Base-by-base conservation (phyloP, 2,329 filamentous ascomycete genomes). In the Nemania diffusa region DNA sequence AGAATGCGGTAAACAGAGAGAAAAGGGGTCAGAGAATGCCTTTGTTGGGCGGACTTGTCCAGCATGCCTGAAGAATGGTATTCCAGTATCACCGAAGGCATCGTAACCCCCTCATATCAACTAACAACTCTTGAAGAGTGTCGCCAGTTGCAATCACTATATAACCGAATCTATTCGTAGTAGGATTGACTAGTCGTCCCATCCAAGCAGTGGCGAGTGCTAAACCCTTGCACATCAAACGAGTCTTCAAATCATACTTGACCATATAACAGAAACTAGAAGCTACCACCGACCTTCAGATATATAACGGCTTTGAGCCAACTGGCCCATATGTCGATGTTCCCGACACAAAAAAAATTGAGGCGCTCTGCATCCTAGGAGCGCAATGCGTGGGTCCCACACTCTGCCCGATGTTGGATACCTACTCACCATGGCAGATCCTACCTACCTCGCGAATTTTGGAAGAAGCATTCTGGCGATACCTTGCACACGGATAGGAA, bases 21-120 rank as follows among this genome's bases (percentile, higher is more conserved):
- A 69, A 1, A 71, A 68, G 51, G 63, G 57, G 0, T 50, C 67
- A 1, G 73, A 75, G 60, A 70, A 68, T 48, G 65, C 71, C 5
- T 79, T 81, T 52, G 73, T 77, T 5, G 73, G 73, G 1, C 73
- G 75, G 52, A 73, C 71, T 34, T 81, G 78, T 52, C 70, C 64
- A 24, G 57, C 65, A 29, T 80, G 79, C 61, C 64, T 78, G 57
- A 67, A 68, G 8, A 72, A 75, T 56, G 67, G 72, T 5, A 26
- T 57, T 37, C 46, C 62, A 7, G 55, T 58, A 15, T 59, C 66
- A 20, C 22, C 32, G 24, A 61, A 46, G 42, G 57, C 62, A 15
- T n/a, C 50, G 5, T 40, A 27, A 40, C 34, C 11, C 20, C 15
- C 48, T 22, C 46, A 26, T 46, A 24, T 50, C 11, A 50, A 9